Evolutionary conservation across 371 early-diverging fungal species (phyloP), one percentile per base, ranked within the genome.

Genomic region (Apophysomyces trapeziformis): DNA sequence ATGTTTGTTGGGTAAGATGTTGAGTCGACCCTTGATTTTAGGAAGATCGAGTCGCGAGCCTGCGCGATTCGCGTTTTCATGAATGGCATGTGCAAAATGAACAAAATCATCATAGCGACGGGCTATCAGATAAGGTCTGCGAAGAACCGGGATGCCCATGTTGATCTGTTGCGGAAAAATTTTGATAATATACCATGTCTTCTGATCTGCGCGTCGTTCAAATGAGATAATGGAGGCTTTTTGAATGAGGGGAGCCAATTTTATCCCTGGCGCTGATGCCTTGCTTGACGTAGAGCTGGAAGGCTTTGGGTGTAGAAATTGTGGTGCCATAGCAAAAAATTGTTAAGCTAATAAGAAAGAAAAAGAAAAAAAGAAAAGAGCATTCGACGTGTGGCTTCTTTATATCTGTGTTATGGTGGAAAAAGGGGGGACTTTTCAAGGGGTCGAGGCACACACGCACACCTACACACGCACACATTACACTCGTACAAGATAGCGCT

Each of bases 91-190:
- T n/a, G 66, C 56, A 43, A 74, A 70, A 45, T 68, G 68, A 4
- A 59, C 32, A 58, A 67, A 74, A 41, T 74, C 74, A 14, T 74
- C 70, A 35, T 74, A 74, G 5, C 70, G 68, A 13, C 74, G 74
- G 36, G 66, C 37, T 21, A 74, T 70, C 12, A 64, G 68, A 36
- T 74, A 74, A 4, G 70, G 65, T 4, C 65, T 61, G 8, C 73
- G 67, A 35, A 44, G 12, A 14, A 47, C 45, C n/a, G 59, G 57
- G 13, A 54, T 35, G 35, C 64, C 60, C 38, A 64, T 12, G 21
- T 50, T 50, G 21, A 50, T 21, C 36, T 65, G 64, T 36, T 66
- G 70, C 18, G 74, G 74, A 11, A 58, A 56, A 5, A 74, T 68
- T 37, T 68, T 59, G 41, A 74, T 68, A n/a, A 54, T 64, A 47